Evolutionary conservation across 768 basidiomycete species (phyloP).

Genomic region (Phylloporus sp.): DNA sequence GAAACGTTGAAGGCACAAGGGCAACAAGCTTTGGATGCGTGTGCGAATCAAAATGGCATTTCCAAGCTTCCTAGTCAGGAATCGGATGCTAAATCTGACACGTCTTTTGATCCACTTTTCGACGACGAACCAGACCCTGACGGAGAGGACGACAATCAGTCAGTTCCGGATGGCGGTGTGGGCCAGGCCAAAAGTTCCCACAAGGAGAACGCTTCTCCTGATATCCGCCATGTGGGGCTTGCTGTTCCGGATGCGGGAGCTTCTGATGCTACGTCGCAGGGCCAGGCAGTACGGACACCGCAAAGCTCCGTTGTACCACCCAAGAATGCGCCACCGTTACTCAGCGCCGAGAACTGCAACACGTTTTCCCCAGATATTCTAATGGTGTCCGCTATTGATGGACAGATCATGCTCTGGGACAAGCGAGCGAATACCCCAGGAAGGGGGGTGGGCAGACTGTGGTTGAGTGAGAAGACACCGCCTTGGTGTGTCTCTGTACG

Average conservation of each 20-base stretch:
- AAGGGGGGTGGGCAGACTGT: conserved; percentile 74
- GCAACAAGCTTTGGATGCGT: conserved; percentile 14
- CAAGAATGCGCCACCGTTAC: conserved; percentile 70
- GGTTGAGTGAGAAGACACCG: conserved; percentile 88
- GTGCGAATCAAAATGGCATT: conserved; percentile 22
- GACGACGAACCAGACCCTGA: conserved; percentile 75
- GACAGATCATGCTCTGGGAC: conserved; percentile 91
- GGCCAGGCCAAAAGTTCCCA: conserved; percentile 14
- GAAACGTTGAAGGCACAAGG: conserved; percentile 22
- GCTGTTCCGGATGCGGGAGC: conserved; percentile 27
- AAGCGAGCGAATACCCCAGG: conserved; percentile 61
- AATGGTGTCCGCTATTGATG: conserved; percentile 87
- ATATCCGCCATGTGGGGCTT: conserved; percentile 19
- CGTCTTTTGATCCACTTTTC: conserved; percentile 84
- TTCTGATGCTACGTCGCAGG: conserved; percentile 18
- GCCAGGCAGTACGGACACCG: conserved; percentile 24
- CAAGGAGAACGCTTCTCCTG: conserved; percentile 11
- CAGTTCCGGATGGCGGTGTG: conserved; percentile 15
- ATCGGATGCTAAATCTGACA: conserved; percentile 68
- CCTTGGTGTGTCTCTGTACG: conserved; percentile 94
- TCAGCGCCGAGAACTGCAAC: conserved; percentile 56
- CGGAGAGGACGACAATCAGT: conserved; percentile 34
- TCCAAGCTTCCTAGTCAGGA: conserved; percentile 30
- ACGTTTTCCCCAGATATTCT: conserved; percentile 77
- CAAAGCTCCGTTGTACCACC: conserved; percentile 47